Evolutionary conservation across 1,284 basidiomycete genomes (phyloP), one percentile per base, ranked within the genome.

Genomic region (Papiliotrema flavescens): DNA sequence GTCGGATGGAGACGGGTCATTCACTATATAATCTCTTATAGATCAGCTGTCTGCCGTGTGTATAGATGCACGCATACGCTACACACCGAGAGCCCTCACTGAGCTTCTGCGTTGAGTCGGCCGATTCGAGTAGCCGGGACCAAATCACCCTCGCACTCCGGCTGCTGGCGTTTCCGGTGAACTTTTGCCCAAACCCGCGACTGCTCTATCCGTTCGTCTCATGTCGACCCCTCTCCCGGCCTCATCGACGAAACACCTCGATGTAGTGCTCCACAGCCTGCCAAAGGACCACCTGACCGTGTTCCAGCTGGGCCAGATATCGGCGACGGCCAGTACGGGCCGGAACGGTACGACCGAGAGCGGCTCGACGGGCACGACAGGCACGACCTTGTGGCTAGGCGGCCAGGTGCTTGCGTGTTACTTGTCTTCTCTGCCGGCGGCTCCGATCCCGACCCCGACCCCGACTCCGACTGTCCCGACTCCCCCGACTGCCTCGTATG

Each of bases 361-460:
- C 19, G 44, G 24, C 8, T 34, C 28, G 19, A 69, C 70, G 23
- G 67, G 73, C 9, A 83, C 85, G 40, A 91, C 89, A 59, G 91
- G 90, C 19, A 90, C 89, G n/a, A 85, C 88, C 1, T 82, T 94
- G 53, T 94, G 91, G 91, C 84, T 91, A 53, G 85, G 85, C 40
- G 87, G 83, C 0, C 90, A 92, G 73, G 82, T 86, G 63, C 80
- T 91, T 36, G 80, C 86, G 8, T 70, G 80, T 46, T 89, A 84
- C 67, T 79, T 90, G n/a, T 69, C 76, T 36, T 60, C 71, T 26
- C 32, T 65, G 26, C 48, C 59, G 41, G n/a, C n/a, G n/a, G n/a
- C n/a, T n/a, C n/a, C n/a, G n/a, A n/a, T n/a, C n/a, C n/a, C n/a
- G n/a, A n/a, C n/a, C n/a, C n/a, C n/a, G n/a, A n/a, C n/a, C n/a